phyloP scores from a whole-genome alignment of 164 flowering plant species.

The Platanus orientalis region DNA sequence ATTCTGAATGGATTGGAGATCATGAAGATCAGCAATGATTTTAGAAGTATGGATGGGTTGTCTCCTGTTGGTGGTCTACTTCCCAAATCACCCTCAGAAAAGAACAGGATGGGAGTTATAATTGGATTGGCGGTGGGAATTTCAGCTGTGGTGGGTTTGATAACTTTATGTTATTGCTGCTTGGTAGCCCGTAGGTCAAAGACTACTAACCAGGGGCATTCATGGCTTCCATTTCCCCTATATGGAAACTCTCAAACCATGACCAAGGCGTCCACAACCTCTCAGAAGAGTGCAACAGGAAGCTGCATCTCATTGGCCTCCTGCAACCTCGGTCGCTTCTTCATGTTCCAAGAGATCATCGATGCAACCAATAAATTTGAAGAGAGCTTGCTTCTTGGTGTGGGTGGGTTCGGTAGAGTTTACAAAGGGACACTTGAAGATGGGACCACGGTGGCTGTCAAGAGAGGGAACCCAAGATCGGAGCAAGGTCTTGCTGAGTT shows the following conservation, averaged over 20 bases:
- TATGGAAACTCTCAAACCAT: conserved; percentile 77
- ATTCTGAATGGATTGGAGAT: conserved; percentile 86
- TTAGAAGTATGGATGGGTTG: conserved; percentile 59
- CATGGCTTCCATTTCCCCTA: conserved; percentile 78
- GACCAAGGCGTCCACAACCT: conserved; percentile 65
- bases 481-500: conserved; percentile 95
- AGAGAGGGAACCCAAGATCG: conserved; percentile 88
- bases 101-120: conserved; percentile 36
- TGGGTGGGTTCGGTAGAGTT: conserved; percentile 96
- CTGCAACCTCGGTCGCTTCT: conserved; percentile 58
- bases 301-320: conserved; percentile 80
- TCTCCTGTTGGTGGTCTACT: conserved; percentile 45
- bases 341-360: conserved; percentile 76
- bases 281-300: conserved; percentile 83
- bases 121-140: conserved; percentile 47
- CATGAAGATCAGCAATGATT: conserved; percentile 79
- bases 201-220: conserved; percentile 41
- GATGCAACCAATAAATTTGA: conserved; percentile 90
- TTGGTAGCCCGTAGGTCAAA: conserved; percentile 39
- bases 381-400: conserved; percentile 78
- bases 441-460: conserved; percentile 77
- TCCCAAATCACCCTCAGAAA: conserved; percentile 34
- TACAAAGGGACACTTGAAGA: conserved; percentile 85
- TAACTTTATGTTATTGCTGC: conserved; percentile 53
- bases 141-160: conserved; percentile 28